A percentile compares a stretch with the other conserved stretches of the same genome.
Evolutionary conservation across 495 filamentous ascomycete genomes (phyloP).

Genomic region (Letharia lupina): DNA sequence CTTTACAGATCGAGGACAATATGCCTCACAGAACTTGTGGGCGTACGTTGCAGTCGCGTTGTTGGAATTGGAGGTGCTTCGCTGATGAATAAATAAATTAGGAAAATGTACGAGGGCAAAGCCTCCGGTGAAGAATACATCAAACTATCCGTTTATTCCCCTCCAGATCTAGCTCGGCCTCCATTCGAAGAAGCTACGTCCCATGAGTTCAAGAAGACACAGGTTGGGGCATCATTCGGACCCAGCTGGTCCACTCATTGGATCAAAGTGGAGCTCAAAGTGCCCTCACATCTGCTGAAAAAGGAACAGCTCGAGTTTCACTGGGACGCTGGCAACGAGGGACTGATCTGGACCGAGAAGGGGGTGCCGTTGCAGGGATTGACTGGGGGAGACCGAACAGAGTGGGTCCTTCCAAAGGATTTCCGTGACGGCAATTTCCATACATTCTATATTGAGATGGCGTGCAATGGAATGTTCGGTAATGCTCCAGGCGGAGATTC

Average conservation of each 20-base stretch:
- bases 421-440: conserved; percentile 81
- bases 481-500: conserved; percentile 77
- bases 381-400: conserved; percentile 82
- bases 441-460: conserved; percentile 92
- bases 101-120: conserved; percentile 68
- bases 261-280: conserved; percentile 73
- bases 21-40: conserved; percentile 65
- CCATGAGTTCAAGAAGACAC: conserved; percentile 66
- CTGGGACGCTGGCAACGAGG: conserved; percentile 92
- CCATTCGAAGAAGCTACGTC: conserved; percentile 84
- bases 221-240: conserved; percentile 72
- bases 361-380: conserved; percentile 86
- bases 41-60: conserved; percentile 37
- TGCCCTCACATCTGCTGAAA: conserved; percentile 61
- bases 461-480: conserved; percentile 97
- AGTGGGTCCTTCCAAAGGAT: conserved; percentile 79
- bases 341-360: conserved; percentile 79
- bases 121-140: conserved; percentile 65
- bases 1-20: conserved; percentile 76
- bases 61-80: not conserved
- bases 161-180: conserved; percentile 68
- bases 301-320: conserved; percentile 82
- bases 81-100: conserved; percentile 27
- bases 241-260: conserved; percentile 99
- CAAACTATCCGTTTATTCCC: conserved; percentile 79